phyloP scores from a whole-genome alignment of 2,329 filamentous ascomycete genomes.

The Ophiostoma novo-ulmi region DNA sequence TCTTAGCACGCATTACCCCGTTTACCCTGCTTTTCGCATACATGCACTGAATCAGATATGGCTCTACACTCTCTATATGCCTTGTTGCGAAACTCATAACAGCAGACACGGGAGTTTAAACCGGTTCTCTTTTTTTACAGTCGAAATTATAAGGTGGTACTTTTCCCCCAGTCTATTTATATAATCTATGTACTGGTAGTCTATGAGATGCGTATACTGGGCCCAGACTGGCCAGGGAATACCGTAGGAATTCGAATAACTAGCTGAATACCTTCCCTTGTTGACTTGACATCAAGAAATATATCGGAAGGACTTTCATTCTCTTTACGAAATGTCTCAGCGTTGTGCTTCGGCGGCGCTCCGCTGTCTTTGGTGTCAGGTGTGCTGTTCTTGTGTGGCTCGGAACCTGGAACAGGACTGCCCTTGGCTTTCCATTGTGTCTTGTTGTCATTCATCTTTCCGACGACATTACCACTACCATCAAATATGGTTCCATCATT shows the following conservation, averaged over 20 bases:
- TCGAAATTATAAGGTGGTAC: background rate
- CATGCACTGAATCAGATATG: too few relatives aligned
- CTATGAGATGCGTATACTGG: background rate
- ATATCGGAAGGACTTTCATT: background rate
- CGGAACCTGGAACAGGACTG: background rate
- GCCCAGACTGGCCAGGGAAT: background rate
- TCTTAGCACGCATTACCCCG: background rate
- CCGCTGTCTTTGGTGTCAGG: background rate
- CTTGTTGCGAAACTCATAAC: too few relatives aligned
- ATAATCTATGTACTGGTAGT: background rate
- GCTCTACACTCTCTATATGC: too few relatives aligned
- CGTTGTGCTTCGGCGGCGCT: background rate
- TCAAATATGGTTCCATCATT: background rate
- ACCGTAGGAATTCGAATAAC: background rate
- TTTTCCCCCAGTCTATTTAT: background rate
- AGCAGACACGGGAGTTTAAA: too few relatives aligned
- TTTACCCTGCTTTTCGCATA: background rate
- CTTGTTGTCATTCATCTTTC: background rate
- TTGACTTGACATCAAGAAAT: background rate
- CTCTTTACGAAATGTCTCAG: background rate
- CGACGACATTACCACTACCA: background rate
- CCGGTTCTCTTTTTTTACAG: too few relatives aligned
- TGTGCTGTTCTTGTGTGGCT: background rate
- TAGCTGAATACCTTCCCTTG: background rate
- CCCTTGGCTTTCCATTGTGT: background rate